Evolutionary conservation across 108 stramenopile species (phyloP).

Genomic region (Mayamaea pseudoterrestris): DNA sequence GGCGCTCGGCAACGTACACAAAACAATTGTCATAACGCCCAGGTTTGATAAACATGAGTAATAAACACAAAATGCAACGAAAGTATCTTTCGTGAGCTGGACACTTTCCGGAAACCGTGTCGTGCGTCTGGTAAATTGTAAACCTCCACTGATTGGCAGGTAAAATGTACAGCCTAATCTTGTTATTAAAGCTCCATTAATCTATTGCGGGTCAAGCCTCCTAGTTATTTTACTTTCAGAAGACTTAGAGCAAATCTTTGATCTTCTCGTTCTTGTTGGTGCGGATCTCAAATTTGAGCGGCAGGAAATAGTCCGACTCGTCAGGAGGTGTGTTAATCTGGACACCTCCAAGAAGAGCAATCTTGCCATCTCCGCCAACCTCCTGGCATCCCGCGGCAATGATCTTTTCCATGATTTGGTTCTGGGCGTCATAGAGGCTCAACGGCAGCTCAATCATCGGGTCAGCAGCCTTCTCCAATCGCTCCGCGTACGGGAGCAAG

Average conservation of each 20-base stretch:
- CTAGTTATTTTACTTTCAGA: no score
- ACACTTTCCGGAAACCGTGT: no score
- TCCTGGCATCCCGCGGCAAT: slow-evolving; percentile 28
- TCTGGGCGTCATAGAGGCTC: slow-evolving; percentile 40
- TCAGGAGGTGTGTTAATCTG: slow-evolving; percentile 47
- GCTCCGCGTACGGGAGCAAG: slow-evolving; percentile 34
- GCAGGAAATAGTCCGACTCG: slow-evolving; percentile 39
- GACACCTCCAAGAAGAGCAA: slow-evolving; percentile 43
- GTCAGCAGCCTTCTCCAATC: slow-evolving; percentile 31
- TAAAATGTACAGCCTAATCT: no score
- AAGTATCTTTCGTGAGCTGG: no score
- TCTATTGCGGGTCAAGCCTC: no score
- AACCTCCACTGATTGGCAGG: no score
- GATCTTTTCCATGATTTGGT: slow-evolving; percentile 28
- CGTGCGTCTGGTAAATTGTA: no score
- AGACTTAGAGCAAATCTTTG: background rate
- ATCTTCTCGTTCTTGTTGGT: slow-evolving; percentile 7
- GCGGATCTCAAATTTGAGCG: slow-evolving; percentile 34
- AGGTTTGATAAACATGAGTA: slow-evolving; percentile 23
- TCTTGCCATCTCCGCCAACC: slow-evolving; percentile 38
- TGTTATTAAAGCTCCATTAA: no score
- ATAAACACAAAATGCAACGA: no score
- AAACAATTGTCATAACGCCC: slow-evolving; percentile 73
- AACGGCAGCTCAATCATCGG: slow-evolving; percentile 32
- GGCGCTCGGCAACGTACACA: slow-evolving; percentile 49